Conservation (phyloP, 176 grass and related monocot genomes). For the Oryza glumipatula region DNA sequence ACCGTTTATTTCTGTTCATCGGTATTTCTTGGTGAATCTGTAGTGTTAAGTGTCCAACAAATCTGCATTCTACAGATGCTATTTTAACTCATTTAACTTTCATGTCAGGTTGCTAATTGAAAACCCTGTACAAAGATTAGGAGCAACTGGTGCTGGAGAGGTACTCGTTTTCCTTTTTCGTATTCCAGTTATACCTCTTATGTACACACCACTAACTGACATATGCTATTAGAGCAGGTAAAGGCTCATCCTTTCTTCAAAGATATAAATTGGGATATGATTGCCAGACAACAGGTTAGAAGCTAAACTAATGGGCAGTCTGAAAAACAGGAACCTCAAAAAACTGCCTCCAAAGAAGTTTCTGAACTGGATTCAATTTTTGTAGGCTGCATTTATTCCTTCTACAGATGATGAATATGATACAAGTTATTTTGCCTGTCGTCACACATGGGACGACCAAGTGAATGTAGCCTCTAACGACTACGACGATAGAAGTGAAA, state of each 20-base stretch:
- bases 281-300: conserved; percentile 80
- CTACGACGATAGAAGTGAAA: conserved; percentile 70
- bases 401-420: conserved; percentile 87
- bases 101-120: conserved; percentile 70
- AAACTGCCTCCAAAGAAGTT: conserved; percentile 6
- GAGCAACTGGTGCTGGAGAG: conserved; percentile 91
- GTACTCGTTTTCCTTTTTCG: conserved; percentile 56
- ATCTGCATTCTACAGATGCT: neutral
- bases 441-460: conserved; percentile 77
- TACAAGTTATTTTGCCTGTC: conserved; percentile 89
- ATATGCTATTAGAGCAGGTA: conserved; percentile 88
- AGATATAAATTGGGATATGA: conserved; percentile 91
- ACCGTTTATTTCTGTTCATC: neutral
- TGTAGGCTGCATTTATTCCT: conserved; percentile 83
- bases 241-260: conserved; percentile 95
- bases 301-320: conserved; percentile 7
- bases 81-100: neutral
- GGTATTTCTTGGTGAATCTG: neutral
- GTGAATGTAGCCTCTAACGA: conserved; percentile 44
- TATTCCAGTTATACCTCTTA: neutral
- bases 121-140: conserved; percentile 86
- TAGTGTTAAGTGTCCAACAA: neutral
- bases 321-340: neutral
- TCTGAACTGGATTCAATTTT: conserved; percentile 7
- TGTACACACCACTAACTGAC: conserved; percentile 46